Percentiles rank a stretch among this genome's conserved stretches.
phyloP scores from a whole-genome alignment of 2,329 filamentous ascomycete species.

The Exophiala sideris region DNA sequence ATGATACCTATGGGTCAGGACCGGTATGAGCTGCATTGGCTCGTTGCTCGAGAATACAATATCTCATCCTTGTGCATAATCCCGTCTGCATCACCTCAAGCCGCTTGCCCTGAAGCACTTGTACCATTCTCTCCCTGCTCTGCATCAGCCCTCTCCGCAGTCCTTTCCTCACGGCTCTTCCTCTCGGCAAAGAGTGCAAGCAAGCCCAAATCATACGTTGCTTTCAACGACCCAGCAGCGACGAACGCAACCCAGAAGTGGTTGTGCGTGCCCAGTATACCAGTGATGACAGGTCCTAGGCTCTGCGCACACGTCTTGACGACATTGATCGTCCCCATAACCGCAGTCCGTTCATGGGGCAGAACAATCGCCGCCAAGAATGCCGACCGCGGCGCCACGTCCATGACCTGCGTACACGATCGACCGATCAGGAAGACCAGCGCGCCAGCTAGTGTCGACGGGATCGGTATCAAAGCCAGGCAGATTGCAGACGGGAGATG shows the following conservation, averaged over 20 bases:
- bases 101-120: neutral
- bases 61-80: too few relatives aligned
- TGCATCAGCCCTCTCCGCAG: conserved; percentile 2
- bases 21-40: too few relatives aligned
- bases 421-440: conserved; percentile 57
- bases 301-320: conserved; percentile 59
- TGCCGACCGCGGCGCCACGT: conserved; percentile 62
- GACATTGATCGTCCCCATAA: conserved; percentile 64
- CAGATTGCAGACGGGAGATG: conserved; percentile 61
- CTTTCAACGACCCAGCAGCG: conserved; percentile 50
- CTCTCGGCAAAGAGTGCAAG: conserved; percentile 34
- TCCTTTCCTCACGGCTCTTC: conserved; percentile 15
- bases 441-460: conserved; percentile 49
- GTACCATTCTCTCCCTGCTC: neutral
- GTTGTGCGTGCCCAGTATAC: conserved; percentile 51
- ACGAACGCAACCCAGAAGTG: conserved; percentile 62
- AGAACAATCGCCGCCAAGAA: conserved; percentile 65
- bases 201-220: conserved; percentile 58
- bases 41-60: too few relatives aligned
- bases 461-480: conserved; percentile 58
- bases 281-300: conserved; percentile 54
- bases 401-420: conserved; percentile 64
- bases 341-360: conserved; percentile 63
- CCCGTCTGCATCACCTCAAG: too few relatives aligned
- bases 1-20: too few relatives aligned